These are phyloP conservation scores for Brasenia schreberi DNA, from an alignment of 164 flowering plant species.

Conservation along the genomic window DNA sequence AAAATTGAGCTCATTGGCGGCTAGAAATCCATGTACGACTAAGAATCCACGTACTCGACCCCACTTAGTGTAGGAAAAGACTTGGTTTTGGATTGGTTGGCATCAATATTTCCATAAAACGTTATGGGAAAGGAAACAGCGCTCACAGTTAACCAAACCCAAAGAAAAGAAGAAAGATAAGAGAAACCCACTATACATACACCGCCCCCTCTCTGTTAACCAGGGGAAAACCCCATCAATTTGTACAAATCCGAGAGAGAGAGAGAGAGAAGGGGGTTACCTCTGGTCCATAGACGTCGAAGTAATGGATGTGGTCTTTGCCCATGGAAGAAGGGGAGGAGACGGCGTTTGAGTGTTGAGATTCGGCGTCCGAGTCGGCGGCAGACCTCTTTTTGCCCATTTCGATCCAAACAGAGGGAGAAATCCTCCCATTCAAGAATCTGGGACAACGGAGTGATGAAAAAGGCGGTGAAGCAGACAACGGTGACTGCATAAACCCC, in stretches of 20 bases:
- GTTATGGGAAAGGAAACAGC: background rate
- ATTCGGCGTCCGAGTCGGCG: background rate
- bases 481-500: background rate
- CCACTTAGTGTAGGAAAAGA: too few relatives aligned
- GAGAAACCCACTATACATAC: background rate
- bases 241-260: background rate
- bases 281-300: conserved; percentile 63
- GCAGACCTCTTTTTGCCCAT: background rate
- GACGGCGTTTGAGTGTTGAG: background rate
- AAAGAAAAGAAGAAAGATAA: background rate
- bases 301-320: conserved; percentile 14
- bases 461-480: background rate
- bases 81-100: background rate
- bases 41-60: too few relatives aligned
- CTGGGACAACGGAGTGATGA: background rate
- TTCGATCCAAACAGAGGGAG: background rate
- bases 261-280: conserved; percentile 20
- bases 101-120: background rate
- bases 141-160: background rate
- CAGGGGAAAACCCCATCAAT: background rate
- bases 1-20: too few relatives aligned
- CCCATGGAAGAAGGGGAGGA: background rate
- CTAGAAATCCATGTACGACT: too few relatives aligned
- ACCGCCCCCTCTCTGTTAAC: background rate
- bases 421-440: background rate